These are phyloP conservation scores for Gynostemma pentaphyllum DNA, from an alignment of 306 rosid species.

Conservation along the genomic window DNA sequence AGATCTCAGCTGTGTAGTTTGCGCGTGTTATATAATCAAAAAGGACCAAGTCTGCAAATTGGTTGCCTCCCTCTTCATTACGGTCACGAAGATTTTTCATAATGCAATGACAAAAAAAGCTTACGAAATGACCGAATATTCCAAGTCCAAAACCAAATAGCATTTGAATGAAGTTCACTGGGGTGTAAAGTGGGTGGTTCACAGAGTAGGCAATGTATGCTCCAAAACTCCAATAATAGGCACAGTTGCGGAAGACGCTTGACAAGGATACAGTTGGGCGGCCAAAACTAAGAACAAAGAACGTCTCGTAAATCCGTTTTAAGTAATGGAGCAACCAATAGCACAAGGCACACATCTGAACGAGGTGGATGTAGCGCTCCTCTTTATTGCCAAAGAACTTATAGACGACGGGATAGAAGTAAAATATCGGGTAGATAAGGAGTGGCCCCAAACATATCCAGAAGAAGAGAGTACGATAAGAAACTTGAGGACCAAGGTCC, in stretches of 20 bases:
- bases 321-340: conserved; percentile 91
- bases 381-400: conserved; percentile 51
- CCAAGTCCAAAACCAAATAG: conserved; percentile 81
- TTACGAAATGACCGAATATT: conserved; percentile 48
- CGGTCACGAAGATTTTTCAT: conserved; percentile 61
- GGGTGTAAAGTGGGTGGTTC: conserved; percentile 81
- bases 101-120: conserved; percentile 72
- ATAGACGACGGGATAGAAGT: conserved; percentile 71
- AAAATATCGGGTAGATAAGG: conserved; percentile 77
- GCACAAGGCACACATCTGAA: conserved; percentile 77
- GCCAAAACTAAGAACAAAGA: conserved; percentile 82
- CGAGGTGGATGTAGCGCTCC: conserved; percentile 58
- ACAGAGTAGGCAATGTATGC: conserved; percentile 55
- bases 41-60: conserved; percentile 72
- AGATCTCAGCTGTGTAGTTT: conserved; percentile 87
- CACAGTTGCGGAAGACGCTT: conserved; percentile 76
- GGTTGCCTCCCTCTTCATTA: conserved; percentile 75
- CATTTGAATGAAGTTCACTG: conserved; percentile 70
- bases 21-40: conserved; percentile 87
- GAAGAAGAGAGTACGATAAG: conserved; percentile 67
- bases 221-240: conserved; percentile 87
- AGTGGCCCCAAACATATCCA: conserved; percentile 84
- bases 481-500: conserved; percentile 88
- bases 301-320: conserved; percentile 83
- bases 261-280: conserved; percentile 83